Evolutionary conservation across 192 early-diverging fungal genomes (phyloP), one percentile per base, ranked within the genome.

Genomic region (Coemansia sp.): DNA sequence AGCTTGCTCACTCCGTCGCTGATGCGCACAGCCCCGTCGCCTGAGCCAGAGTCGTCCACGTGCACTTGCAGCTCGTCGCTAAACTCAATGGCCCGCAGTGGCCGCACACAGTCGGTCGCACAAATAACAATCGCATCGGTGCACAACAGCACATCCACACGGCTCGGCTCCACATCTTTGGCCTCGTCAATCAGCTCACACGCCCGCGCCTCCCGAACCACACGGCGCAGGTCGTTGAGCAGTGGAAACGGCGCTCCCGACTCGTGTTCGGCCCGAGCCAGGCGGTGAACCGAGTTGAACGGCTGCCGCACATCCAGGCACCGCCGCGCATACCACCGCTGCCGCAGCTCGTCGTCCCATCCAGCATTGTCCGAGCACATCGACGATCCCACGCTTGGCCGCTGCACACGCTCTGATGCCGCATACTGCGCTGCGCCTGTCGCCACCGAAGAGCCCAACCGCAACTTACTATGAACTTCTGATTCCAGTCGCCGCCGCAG

Each of bases 261-360:
- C 10, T 38, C 54, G 29, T 74, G 72, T 59, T 80, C 77, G 24
- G 77, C 77, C 38, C 63, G 54, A 0, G 62, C 77, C 60, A 80
- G 58, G 7, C 72, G 32, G 37, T 80, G 77, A 14, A 53, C 62
- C 9, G 77, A 80, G n/a, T 35, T 64, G 21, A 80, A 80, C 52
- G 77, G 65, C 67, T 71, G 65, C 43, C 72, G 64, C 43, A 56
- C 32, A 1, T 64, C 72, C 64, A 80, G 59, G 25, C 77, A 75
- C 2, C 77, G 43, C 22, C 72, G 72, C 14, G 77, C 37, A 65
- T 75, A 71, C 77, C 77, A 80, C 38, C 72, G 67, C 6, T 72
- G 72, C 2, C 77, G 68, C 48, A 80, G 58, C 7, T 45, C 69
- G 5, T 80, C 72, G 14, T 79, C 76, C 70, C 76, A 77, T 7